phyloP scores from a whole-genome alignment of 306 rosid species.

The Corylus avellana region DNA sequence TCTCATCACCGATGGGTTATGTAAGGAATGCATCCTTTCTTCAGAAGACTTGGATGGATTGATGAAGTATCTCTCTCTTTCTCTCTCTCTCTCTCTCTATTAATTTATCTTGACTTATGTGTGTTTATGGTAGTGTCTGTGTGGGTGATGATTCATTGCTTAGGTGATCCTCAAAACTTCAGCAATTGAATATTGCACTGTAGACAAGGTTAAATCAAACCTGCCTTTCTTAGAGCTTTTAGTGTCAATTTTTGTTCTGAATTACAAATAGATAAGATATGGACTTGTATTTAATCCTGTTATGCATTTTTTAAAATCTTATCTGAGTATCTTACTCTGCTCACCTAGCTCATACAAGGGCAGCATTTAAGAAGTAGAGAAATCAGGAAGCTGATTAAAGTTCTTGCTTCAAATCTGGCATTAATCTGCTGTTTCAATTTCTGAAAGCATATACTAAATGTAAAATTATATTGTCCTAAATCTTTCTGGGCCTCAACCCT shows the following conservation, averaged over 20 bases:
- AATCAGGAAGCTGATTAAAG: background rate
- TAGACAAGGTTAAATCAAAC: background rate
- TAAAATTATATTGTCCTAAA: too few species aligned
- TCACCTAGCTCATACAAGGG: background rate
- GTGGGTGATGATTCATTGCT: background rate
- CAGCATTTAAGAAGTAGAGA: background rate
- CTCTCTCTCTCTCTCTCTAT: constrained; percentile 17
- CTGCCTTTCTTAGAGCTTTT: background rate
- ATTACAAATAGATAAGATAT: background rate
- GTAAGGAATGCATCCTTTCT: constrained; percentile 74
- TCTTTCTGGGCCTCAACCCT: background rate
- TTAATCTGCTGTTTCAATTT: background rate
- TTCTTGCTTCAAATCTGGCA: background rate
- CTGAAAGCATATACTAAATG: background rate
- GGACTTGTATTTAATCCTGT: background rate
- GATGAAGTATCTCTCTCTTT: constrained; percentile 57
- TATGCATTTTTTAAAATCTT: background rate
- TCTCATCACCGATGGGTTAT: constrained; percentile 82
- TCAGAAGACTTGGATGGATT: constrained; percentile 78
- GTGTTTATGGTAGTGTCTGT: background rate
- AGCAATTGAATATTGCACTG: background rate
- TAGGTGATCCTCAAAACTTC: background rate
- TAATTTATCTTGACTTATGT: background rate
- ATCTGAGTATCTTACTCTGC: background rate
- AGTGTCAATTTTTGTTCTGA: background rate